Percentiles rank a stretch among this genome's conserved stretches.
phyloP scores from a whole-genome alignment of 257 asterid genomes.

The Solanum peruvianum region DNA sequence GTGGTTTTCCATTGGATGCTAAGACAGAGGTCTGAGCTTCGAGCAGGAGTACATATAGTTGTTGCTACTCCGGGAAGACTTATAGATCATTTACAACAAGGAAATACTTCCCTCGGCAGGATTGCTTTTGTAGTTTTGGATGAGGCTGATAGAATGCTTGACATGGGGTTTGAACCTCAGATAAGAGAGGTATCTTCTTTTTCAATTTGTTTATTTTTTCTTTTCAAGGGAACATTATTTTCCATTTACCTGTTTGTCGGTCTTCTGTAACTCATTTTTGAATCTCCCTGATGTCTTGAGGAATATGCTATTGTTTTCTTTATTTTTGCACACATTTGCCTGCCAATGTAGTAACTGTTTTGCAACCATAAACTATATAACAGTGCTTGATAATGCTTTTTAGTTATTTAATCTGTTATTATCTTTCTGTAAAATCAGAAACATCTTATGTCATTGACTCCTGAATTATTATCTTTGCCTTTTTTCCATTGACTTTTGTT shows the following conservation, averaged over 20 bases:
- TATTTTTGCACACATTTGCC: not conserved
- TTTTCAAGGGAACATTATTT: not conserved
- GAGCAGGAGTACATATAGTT: slow-evolving; percentile 68
- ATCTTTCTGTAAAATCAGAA: not conserved
- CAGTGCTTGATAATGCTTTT: not conserved
- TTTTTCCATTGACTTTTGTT: not conserved
- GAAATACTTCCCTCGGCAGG: slow-evolving; percentile 65
- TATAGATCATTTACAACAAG: slow-evolving; percentile 78
- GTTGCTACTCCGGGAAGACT: slow-evolving; percentile 97
- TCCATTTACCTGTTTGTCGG: not conserved
- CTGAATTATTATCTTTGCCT: not conserved
- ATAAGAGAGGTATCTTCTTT: slow-evolving; percentile 63
- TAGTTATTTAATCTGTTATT: not conserved
- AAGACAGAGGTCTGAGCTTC: slow-evolving; percentile 75
- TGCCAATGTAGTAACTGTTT: not conserved
- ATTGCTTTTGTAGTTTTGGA: slow-evolving; percentile 67
- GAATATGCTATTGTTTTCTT: not conserved
- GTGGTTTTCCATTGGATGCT: slow-evolving; percentile 14
- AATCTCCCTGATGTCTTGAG: not conserved
- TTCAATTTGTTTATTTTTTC: not conserved
- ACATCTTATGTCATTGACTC: not conserved
- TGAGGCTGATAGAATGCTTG: slow-evolving; percentile 95
- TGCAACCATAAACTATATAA: not conserved
- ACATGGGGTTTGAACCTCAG: slow-evolving; percentile 96
- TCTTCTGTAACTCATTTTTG: not conserved